Evolutionary conservation across 2,329 filamentous ascomycete genomes (phyloP).

Genomic region (Penicillium glabrum): DNA sequence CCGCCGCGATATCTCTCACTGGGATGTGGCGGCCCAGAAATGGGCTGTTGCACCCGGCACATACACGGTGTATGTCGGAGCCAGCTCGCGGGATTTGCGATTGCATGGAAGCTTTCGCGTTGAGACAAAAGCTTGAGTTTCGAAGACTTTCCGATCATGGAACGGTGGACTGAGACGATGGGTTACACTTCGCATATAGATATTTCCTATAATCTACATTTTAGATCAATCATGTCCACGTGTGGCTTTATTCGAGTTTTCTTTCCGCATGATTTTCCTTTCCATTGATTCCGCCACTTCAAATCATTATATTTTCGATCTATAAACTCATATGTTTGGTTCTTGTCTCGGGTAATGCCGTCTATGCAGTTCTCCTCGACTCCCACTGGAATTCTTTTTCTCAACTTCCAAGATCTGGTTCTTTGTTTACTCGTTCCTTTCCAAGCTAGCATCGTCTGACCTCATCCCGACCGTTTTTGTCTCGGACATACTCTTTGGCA

Average conservation of each 20-base stretch:
- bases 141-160: not conserved
- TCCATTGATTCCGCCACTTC: no score
- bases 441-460: not conserved
- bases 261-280: no score
- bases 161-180: not conserved
- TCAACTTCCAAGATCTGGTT: not conserved
- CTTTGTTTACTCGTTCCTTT: not conserved
- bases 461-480: not conserved
- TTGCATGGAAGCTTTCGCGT: not conserved
- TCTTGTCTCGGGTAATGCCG: no score
- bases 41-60: conserved; percentile 31
- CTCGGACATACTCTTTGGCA: not conserved
- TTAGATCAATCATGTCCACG: no score
- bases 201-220: not conserved
- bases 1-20: conserved; percentile 23
- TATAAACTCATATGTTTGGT: no score
- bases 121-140: not conserved
- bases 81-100: conserved; percentile 24
- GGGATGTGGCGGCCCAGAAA: conserved; percentile 35
- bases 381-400: not conserved
- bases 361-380: no score
- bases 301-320: no score
- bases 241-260: no score
- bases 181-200: not conserved
- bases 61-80: conserved; percentile 26